Conservation (phyloP, 2,329 filamentous ascomycete species). For the Ceratocystis cacaofunesta region DNA sequence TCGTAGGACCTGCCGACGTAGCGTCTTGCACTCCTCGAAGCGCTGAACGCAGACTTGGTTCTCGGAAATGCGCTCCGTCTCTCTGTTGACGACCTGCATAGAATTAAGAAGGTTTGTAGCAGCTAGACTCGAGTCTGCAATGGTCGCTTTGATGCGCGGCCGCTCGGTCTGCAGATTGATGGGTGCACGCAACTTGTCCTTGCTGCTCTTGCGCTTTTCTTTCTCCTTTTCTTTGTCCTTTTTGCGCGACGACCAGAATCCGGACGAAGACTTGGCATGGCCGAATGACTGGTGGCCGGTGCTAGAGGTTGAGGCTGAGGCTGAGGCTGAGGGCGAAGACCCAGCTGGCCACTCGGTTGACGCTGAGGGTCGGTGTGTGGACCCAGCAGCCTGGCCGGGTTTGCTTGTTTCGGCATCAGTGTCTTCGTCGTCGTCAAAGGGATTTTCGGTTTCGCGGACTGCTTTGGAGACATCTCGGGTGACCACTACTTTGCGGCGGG, state of each 20-base stretch:
- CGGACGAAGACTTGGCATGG: conserved; percentile 27
- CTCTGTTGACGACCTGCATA: conserved; percentile 80
- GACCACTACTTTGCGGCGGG: conserved; percentile 53
- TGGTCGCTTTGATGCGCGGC: conserved; percentile 69
- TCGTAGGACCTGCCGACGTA: conserved; percentile 70
- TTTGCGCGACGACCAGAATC: conserved; percentile 30
- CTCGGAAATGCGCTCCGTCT: conserved; percentile 73
- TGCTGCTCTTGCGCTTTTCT: conserved; percentile 30
- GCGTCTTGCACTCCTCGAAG: conserved; percentile 75
- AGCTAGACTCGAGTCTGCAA: conserved; percentile 77
- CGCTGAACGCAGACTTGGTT: conserved; percentile 58
- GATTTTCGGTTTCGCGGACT: conserved; percentile 62
- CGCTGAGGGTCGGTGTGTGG: neutral
- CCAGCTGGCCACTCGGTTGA: neutral
- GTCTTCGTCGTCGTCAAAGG: conserved; percentile 53
- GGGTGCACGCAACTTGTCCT: conserved; percentile 42
- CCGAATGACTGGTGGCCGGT: conserved; percentile 16
- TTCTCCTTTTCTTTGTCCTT: conserved; percentile 36
- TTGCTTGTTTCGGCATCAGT: conserved; percentile 27
- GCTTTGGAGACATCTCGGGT: conserved; percentile 71
- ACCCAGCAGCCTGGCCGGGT: neutral
- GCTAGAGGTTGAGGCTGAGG: neutral
- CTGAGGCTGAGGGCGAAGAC: conserved; percentile 18
- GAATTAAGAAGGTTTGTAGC: conserved; percentile 83
- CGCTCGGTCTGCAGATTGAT: conserved; percentile 85